A percentile compares a stretch with the other conserved stretches of the same genome.
Evolutionary conservation across 2,329 filamentous ascomycete species (phyloP).

Genomic region (Nothopassalora personata): DNA sequence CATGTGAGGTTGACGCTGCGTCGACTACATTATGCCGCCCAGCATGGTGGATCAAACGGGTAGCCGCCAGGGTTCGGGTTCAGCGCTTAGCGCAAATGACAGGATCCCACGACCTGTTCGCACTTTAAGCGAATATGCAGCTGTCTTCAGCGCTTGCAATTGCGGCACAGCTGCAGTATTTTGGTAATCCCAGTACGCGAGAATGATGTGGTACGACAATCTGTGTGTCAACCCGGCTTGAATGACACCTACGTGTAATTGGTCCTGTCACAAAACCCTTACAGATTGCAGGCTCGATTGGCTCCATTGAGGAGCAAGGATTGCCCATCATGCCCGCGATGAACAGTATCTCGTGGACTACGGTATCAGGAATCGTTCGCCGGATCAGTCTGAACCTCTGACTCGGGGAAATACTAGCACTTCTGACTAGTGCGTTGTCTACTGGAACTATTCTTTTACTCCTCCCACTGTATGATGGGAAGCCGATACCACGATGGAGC

Average conservation of each 20-base stretch:
- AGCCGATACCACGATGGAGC: constrained; percentile 11
- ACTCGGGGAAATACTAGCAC: constrained; percentile 18
- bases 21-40: background rate
- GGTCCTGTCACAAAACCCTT: no score
- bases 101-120: background rate
- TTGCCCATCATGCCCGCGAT: no score
- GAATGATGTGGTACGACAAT: no score
- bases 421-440: constrained; percentile 9
- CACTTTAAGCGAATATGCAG: background rate
- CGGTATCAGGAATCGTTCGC: background rate
- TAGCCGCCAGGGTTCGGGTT: background rate
- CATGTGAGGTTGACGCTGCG: constrained; percentile 2
- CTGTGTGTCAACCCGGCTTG: no score
- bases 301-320: no score
- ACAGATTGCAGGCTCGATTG: no score
- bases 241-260: no score
- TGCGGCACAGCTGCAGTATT: no score
- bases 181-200: no score
- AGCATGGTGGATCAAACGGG: background rate
- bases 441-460: constrained; percentile 11
- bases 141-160: no score
- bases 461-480: constrained; percentile 10
- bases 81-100: background rate
- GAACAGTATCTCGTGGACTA: no score
- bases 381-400: constrained; percentile 3